Evolutionary conservation across 352 stramenopile species (phyloP).

Genomic region (Globisporangium parvum): DNA sequence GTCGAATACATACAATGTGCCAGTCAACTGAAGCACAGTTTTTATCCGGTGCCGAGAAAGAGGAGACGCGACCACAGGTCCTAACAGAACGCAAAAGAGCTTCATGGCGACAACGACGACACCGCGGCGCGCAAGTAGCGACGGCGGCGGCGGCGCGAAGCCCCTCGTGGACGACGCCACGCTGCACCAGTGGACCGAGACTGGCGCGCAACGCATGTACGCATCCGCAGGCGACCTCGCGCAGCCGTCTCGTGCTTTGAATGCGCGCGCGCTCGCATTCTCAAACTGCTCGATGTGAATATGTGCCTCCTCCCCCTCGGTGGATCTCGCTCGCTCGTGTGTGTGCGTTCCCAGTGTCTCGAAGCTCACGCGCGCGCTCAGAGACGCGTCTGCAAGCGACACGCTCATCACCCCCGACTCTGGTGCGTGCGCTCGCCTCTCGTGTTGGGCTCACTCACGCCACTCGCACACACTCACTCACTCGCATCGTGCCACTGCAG

Average conservation of each 20-base stretch:
- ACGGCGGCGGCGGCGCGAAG: constrained; percentile 16
- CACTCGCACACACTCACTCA: neutral
- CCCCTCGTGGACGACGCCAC: constrained; percentile 45
- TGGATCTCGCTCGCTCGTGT: neutral
- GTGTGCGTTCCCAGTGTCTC: constrained; percentile 20
- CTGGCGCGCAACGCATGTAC: constrained; percentile 49
- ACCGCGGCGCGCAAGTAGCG: constrained; percentile 18
- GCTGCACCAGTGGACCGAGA: constrained; percentile 62
- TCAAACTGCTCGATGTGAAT: neutral
- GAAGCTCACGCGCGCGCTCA: constrained; percentile 33
- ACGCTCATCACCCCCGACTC: constrained; percentile 14
- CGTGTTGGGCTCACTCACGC: neutral
- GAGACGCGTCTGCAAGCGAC: constrained; percentile 15
- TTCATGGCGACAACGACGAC: constrained; percentile 8
- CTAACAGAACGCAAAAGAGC: too few species aligned
- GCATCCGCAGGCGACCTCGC: constrained; percentile 5
- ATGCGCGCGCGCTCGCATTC: neutral
- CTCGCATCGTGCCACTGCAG: constrained; percentile 11
- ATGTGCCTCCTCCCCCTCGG: too few species aligned
- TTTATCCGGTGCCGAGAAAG: too few species aligned
- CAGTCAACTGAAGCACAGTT: too few species aligned
- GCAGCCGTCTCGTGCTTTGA: neutral
- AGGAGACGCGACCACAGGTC: too few species aligned
- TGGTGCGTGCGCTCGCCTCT: constrained; percentile 15
- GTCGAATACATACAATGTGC: too few species aligned